Base-by-base conservation (phyloP, 345 rosid genomes). In the Aquilaria malaccensis region DNA sequence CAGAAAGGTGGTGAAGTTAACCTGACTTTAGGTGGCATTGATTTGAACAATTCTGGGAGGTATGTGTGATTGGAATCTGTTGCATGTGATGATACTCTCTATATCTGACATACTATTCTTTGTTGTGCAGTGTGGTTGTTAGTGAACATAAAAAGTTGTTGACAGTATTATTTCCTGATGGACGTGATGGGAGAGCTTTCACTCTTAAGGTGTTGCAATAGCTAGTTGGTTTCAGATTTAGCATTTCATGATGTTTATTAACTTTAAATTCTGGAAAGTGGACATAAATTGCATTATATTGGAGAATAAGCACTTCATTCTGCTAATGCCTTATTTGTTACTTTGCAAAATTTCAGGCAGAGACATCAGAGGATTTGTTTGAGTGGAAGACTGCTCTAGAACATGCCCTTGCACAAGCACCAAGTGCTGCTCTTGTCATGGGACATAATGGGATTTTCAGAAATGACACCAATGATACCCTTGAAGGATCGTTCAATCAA, bases 111-210 rank as follows among this genome's bases (percentile, higher is more conserved):
- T 54, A 69, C 56, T 43, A 46, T 67, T 67, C 62, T 46, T 58
- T 66, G 52, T 22, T 58, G 78, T 81, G 73, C 88, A 94, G 97
- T 60, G 97, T 94, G 61, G 97, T 94, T 72, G 99, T 90, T 48
- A 79, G 99, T 80, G 97, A 90, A 77, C 97, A 94, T 67, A 94
- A 94, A 72, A 94, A 88, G 61, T 76, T 94, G 67, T 72, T 94
- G 75, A 94, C 99, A 50, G 97, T 94, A 30, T 74, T 94, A 66
- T 94, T 94, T 77, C 99, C 99, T 67, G 99, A 94, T 77, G 99
- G 99, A 69, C 93, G 97, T 67, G 99, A 90, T 80, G 99, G 99
- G 51, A 85, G 99, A 78, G 99, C 97, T 58, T 94, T 94, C 77
- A 94, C 97, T 52, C 96, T 94, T 66, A 94, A 94, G 99, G 98